Evolutionary conservation across 2,329 filamentous ascomycete species (phyloP).

Genomic region (Paracoccidioides brasiliensis): DNA sequence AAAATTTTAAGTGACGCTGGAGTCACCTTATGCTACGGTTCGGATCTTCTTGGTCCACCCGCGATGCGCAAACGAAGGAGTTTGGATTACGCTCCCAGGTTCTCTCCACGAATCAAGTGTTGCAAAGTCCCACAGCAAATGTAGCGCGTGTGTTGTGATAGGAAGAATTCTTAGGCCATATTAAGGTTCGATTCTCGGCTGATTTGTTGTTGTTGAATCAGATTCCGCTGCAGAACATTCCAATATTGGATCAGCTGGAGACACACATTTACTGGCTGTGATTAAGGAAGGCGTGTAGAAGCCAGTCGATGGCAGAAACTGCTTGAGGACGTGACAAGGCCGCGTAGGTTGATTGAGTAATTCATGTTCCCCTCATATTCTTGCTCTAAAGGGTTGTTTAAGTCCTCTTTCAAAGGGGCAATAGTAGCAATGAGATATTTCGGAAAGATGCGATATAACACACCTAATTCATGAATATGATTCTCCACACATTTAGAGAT

Average conservation of each 20-base stretch:
- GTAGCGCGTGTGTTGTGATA: slow-evolving; percentile 38
- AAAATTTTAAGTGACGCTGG: slow-evolving; percentile 40
- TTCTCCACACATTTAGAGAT: too few species aligned
- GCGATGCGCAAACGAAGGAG: slow-evolving; percentile 38
- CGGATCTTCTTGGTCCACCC: slow-evolving; percentile 41
- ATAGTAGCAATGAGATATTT: too few species aligned
- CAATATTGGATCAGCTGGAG: slow-evolving; percentile 37
- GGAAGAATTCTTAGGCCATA: slow-evolving; percentile 37
- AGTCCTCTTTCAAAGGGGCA: neutral
- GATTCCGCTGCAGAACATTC: slow-evolving; percentile 45
- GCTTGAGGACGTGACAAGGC: neutral
- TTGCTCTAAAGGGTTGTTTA: neutral
- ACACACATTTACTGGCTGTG: slow-evolving; percentile 37
- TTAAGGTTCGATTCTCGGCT: slow-evolving; percentile 39
- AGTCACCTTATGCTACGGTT: slow-evolving; percentile 44
- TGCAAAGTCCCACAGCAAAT: slow-evolving; percentile 42
- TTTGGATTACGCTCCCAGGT: slow-evolving; percentile 36
- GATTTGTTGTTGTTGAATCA: slow-evolving; percentile 41
- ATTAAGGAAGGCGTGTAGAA: slow-evolving; percentile 41
- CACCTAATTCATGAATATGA: too few species aligned
- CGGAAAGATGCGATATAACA: too few species aligned
- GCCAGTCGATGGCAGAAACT: slow-evolving; percentile 14
- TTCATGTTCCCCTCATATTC: neutral
- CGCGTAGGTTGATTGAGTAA: neutral
- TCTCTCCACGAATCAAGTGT: slow-evolving; percentile 31